Percentiles rank a stretch among this genome's conserved stretches.
Conservation (phyloP, 1,284 basidiomycete species). For the Lentinula novae-zelandiae region DNA sequence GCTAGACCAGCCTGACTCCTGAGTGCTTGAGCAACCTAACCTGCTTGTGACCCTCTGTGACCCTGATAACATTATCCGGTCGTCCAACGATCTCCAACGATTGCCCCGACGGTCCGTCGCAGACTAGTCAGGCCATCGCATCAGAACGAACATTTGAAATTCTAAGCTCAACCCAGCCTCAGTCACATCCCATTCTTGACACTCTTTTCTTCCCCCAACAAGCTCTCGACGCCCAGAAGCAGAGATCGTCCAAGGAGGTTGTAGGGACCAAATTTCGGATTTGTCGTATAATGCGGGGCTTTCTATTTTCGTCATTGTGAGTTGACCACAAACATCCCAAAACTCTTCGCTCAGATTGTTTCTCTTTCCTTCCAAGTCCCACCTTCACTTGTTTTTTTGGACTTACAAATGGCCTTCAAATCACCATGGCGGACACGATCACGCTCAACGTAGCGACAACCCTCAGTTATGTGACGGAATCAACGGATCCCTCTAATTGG, state of each 20-base stretch:
- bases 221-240: neutral
- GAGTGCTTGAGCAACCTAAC: neutral
- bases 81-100: neutral
- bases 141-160: neutral
- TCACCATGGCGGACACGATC: neutral
- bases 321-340: neutral
- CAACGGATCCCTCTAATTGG: neutral
- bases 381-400: neutral
- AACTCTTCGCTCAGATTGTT: neutral
- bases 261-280: neutral
- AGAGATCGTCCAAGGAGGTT: neutral
- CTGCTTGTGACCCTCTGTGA: neutral
- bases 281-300: neutral
- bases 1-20: too few relatives aligned
- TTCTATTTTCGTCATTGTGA: neutral
- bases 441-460: neutral
- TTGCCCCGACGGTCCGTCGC: neutral
- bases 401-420: neutral
- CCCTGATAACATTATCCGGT: neutral
- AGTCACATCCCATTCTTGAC: neutral
- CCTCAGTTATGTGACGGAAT: neutral
- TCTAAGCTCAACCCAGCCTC: neutral
- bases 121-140: neutral
- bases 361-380: neutral
- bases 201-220: neutral